These are phyloP conservation scores for Phytophthora macrochlamydospora DNA, from an alignment of 352 stramenopile species.

Conservation along the genomic window DNA sequence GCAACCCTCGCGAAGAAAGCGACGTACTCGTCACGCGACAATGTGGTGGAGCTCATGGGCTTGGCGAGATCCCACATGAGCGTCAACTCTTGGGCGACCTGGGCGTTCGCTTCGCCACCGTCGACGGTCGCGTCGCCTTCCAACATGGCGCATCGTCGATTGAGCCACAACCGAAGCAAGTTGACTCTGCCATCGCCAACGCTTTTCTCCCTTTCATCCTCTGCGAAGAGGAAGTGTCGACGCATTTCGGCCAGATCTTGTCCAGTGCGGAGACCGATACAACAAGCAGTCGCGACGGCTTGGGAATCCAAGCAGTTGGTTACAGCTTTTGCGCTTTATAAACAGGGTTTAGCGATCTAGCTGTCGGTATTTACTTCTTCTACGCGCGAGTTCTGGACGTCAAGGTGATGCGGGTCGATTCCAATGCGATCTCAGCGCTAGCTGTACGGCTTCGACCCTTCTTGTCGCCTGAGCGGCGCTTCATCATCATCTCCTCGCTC, in stretches of 20 bases:
- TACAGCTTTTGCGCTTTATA: slow-evolving; percentile 25
- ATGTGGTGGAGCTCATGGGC: slow-evolving; percentile 17
- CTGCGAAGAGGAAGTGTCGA: slow-evolving; percentile 65
- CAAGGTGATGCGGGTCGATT: slow-evolving; percentile 60
- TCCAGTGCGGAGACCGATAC: not conserved
- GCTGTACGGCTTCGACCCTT: slow-evolving; percentile 28
- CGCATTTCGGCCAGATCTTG: slow-evolving; percentile 35
- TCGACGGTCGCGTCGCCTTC: slow-evolving; percentile 24
- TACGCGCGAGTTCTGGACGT: slow-evolving; percentile 29
- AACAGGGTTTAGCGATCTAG: slow-evolving; percentile 1
- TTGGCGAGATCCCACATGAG: slow-evolving; percentile 76
- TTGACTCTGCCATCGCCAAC: slow-evolving; percentile 60
- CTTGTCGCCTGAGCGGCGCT: slow-evolving; percentile 23
- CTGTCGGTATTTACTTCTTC: not conserved
- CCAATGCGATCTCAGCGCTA: slow-evolving; percentile 66
- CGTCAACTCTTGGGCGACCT: slow-evolving; percentile 38
- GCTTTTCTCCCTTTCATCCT: slow-evolving; percentile 64
- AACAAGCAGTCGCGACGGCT: slow-evolving; percentile 24
- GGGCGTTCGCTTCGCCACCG: slow-evolving; percentile 22
- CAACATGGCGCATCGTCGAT: slow-evolving; percentile 44
- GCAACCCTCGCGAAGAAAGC: slow-evolving; percentile 67
- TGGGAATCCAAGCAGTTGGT: slow-evolving; percentile 18
- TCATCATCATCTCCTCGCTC: slow-evolving; percentile 34
- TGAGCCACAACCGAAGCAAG: slow-evolving; percentile 59
- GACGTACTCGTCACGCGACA: slow-evolving; percentile 47